phyloP scores from a whole-genome alignment of 2,329 filamentous ascomycete genomes.

The Fusarium siculi region DNA sequence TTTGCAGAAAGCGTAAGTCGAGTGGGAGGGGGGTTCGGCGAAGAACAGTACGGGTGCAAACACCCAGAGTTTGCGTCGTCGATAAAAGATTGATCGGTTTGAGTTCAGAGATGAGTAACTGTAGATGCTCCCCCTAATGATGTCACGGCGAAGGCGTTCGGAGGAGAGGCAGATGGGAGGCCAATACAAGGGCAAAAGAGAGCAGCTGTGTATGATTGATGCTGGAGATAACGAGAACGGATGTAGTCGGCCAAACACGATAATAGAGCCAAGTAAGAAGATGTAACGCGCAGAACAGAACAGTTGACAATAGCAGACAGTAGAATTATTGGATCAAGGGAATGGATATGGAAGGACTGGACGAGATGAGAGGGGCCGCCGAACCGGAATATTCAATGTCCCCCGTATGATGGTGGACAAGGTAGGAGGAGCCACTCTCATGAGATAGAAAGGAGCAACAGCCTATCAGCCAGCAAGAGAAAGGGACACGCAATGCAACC shows the following conservation, averaged over 20 bases:
- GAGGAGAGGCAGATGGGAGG: slow-evolving; percentile 35
- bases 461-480: slow-evolving; percentile 24
- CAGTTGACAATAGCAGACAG: slow-evolving; percentile 11
- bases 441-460: slow-evolving; percentile 29
- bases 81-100: slow-evolving; percentile 15
- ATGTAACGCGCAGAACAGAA: slow-evolving; percentile 11
- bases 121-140: slow-evolving; percentile 44
- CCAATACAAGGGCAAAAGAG: slow-evolving; percentile 39
- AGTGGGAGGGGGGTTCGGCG: slow-evolving; percentile 22
- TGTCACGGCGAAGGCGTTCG: slow-evolving; percentile 41
- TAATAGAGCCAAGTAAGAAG: slow-evolving; percentile 7
- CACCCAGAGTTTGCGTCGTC: slow-evolving; percentile 18
- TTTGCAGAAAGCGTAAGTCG: slow-evolving; percentile 23
- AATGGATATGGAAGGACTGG: slow-evolving; percentile 32
- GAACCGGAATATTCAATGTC: slow-evolving; percentile 43
- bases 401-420: slow-evolving; percentile 32
- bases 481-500: slow-evolving; percentile 42
- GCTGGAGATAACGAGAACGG: slow-evolving; percentile 30
- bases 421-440: slow-evolving; percentile 39
- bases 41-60: slow-evolving; percentile 12
- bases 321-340: slow-evolving; percentile 22
- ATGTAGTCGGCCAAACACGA: slow-evolving; percentile 28
- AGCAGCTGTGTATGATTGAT: slow-evolving; percentile 29
- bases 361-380: slow-evolving; percentile 36
- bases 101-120: slow-evolving; percentile 23